Evolutionary conservation across 495 filamentous ascomycete genomes (phyloP), one percentile per base, ranked within the genome.

Genomic region (Aspergillus ostianus): DNA sequence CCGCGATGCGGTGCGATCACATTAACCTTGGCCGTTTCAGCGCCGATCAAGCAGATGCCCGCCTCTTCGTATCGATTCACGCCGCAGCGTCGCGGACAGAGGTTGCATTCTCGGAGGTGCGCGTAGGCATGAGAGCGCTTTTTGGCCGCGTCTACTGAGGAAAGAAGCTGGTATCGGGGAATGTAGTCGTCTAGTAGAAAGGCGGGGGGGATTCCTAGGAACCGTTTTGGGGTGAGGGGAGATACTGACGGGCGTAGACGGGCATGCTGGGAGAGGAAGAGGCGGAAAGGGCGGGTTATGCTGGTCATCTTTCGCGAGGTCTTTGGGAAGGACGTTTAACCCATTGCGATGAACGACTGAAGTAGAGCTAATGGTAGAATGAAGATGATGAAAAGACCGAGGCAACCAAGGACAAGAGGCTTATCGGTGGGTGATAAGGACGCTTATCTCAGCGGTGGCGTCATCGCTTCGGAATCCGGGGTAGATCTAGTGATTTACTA

Each of bases 101-200:
- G 81, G 62, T 92, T 92, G 73, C 88, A 92, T 51, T 90, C 84
- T 15, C 77, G 70, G 13, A 93, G 74, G 64, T 91, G 88, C 3
- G 85, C 80, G 59, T 90, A 87, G 4, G 89, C 86, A 8, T 71
- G 72, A 8, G 85, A 85, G 19, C 87, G 82, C 66, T 91, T 91
- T 63, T 81, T 82, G 3, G 87, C 73, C 0, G 79, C 81, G 30
- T 90, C 83, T 19, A 77, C 64, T 0, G 86, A 78, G 0, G 82
- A 81, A 2, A 92, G 73, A 0, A 81, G 72, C 51, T 84, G 76
- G 65, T 90, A 90, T 23, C 87, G 81, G 0, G 89, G 89, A 27
- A 78, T 82, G 71, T 92, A 88, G 66, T 87, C 78, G 64, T 92
- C 89, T 2, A 91, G 80, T 19, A 92, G 79, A 70, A 86, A 92